Evolutionary conservation across 2,329 filamentous ascomycete species (phyloP).

Genomic region (Graphilbum fragrans): DNA sequence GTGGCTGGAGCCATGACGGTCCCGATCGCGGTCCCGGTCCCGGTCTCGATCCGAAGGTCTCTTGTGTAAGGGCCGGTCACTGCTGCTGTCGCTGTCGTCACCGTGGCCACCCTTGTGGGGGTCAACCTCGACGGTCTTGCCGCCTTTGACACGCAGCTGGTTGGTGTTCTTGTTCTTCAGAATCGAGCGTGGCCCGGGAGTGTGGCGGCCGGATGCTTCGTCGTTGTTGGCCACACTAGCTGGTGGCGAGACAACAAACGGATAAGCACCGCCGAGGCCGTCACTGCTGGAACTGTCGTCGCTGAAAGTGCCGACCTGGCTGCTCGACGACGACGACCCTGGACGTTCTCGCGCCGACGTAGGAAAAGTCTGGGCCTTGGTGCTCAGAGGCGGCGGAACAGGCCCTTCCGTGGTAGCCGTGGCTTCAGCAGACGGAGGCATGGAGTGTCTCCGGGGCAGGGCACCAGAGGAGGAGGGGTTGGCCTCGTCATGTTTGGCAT

Average conservation of each 20-base stretch:
- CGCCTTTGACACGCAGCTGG: conserved; percentile 40
- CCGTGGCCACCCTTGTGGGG: conserved; percentile 7
- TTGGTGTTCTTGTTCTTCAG: conserved; percentile 49
- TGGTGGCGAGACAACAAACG: conserved; percentile 23
- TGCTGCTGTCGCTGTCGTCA: conserved; percentile 1
- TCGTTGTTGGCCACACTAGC: conserved; percentile 16
- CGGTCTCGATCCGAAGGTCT: conserved; percentile 16
- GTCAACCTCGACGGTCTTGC: conserved; percentile 30
- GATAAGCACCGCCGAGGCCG: conserved; percentile 17
- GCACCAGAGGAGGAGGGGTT: too few relatives aligned
- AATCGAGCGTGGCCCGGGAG: conserved; percentile 39
- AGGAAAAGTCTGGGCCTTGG: too few relatives aligned
- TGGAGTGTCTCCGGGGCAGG: too few relatives aligned
- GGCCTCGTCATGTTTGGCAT: too few relatives aligned
- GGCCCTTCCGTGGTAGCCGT: too few relatives aligned
- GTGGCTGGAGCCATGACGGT: conserved; percentile 15
- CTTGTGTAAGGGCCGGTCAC: neutral
- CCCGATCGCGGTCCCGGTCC: conserved; percentile 23
- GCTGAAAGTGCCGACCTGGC: neutral
- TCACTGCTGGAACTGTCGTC: neutral
- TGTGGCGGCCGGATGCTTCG: conserved; percentile 18
- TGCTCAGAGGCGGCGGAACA: too few relatives aligned
- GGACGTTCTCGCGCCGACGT: too few relatives aligned
- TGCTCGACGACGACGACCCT: too few relatives aligned
- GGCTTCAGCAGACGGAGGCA: too few relatives aligned